phyloP scores from a whole-genome alignment of 352 stramenopile species.

The Phytophthora uliginosa region DNA sequence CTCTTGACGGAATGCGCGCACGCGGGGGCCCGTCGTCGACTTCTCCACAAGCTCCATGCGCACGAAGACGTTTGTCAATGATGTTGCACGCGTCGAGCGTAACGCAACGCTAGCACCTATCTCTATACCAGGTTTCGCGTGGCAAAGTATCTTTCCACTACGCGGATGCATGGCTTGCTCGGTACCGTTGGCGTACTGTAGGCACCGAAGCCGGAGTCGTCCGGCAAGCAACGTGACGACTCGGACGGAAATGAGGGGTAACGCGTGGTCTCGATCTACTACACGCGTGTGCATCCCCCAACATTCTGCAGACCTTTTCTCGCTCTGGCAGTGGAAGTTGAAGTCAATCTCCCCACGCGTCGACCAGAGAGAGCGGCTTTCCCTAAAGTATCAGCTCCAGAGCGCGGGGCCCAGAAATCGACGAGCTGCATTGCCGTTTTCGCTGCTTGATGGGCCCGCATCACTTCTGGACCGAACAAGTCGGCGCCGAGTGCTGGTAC shows the following conservation, averaged over 20 bases:
- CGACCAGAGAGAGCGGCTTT: slow-evolving; percentile 3
- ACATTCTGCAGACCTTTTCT: not conserved
- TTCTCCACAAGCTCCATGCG: not conserved
- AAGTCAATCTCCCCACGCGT: not conserved
- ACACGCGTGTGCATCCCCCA: not conserved
- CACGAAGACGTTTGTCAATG: not conserved
- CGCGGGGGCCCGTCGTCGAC: not conserved
- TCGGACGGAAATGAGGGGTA: slow-evolving; percentile 13
- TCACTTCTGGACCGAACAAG: not conserved
- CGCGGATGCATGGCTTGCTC: not conserved
- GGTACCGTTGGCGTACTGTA: slow-evolving; percentile 1
- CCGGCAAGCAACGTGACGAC: slow-evolving; percentile 4
- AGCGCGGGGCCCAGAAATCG: not conserved
- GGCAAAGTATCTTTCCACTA: slow-evolving; percentile 9
- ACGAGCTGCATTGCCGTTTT: not conserved
- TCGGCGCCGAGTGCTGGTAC: not conserved
- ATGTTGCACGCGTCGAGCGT: not conserved
- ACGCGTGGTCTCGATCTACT: not conserved
- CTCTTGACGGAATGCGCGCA: not conserved
- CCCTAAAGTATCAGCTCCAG: not conserved
- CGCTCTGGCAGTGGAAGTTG: not conserved
- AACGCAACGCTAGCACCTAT: not conserved
- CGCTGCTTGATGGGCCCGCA: not conserved
- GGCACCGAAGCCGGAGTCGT: slow-evolving; percentile 1
- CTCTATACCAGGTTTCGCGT: slow-evolving; percentile 3